Conservation (phyloP, 208 protist genomes). For the Trypanosoma congolense region DNA sequence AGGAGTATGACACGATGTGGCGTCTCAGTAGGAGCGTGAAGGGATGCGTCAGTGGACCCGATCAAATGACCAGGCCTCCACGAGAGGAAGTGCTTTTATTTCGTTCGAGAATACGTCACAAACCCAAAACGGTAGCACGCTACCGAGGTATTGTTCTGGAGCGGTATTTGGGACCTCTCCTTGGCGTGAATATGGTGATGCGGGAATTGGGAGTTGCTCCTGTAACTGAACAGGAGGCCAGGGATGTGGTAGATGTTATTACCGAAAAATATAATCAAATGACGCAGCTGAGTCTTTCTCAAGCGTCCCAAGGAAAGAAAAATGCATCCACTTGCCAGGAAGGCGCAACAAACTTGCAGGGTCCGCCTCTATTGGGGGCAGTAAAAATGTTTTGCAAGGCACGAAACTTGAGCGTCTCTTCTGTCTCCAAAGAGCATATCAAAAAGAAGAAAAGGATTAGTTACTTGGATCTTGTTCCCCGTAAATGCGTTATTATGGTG, state of each 20-base stretch:
- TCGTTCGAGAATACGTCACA: background rate
- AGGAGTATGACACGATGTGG: conserved; percentile 9
- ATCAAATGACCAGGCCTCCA: conserved; percentile 5
- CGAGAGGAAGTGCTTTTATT: background rate
- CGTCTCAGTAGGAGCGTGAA: background rate
- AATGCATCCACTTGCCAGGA: no score
- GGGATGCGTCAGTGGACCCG: background rate
- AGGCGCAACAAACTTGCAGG: no score
- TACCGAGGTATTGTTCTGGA: conserved; percentile 43
- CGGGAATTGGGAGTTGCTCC: conserved; percentile 24
- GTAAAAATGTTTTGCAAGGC: conserved; percentile 32
- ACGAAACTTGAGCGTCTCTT: conserved; percentile 31
- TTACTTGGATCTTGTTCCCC: conserved; percentile 32
- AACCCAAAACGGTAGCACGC: background rate
- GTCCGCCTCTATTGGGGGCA: conserved; percentile 45
- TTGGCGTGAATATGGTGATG: conserved; percentile 54
- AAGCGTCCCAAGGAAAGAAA: no score
- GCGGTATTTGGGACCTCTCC: conserved; percentile 47
- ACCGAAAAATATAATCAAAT: conserved; percentile 22
- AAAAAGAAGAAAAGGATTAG: conserved; percentile 28
- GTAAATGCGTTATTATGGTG: conserved; percentile 39
- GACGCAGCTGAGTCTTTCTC: conserved; percentile 22
- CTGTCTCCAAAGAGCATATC: conserved; percentile 29
- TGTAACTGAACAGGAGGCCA: conserved; percentile 26
- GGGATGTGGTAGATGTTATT: conserved; percentile 24